A percentile compares a stretch with the other conserved stretches of the same genome.
These are phyloP conservation scores for Asterionellopsis glacialis DNA, from an alignment of 108 stramenopile species.

Conservation along the genomic window DNA sequence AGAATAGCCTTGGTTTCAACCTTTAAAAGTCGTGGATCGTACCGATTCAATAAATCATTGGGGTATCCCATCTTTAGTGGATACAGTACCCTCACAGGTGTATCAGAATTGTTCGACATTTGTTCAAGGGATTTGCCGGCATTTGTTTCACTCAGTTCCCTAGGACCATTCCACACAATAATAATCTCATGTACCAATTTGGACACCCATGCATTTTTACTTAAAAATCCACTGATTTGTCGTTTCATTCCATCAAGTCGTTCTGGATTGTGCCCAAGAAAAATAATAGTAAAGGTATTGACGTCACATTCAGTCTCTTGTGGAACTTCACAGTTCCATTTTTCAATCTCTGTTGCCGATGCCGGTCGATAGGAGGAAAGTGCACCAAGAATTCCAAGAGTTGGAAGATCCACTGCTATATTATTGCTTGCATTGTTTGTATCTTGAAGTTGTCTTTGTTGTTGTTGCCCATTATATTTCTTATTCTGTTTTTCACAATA, in stretches of 20 bases:
- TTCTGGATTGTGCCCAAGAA: conserved; percentile 61
- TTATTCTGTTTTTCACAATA: not conserved
- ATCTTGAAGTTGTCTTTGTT: not conserved
- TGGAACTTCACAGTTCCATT: conserved; percentile 42
- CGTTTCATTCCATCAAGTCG: conserved; percentile 29
- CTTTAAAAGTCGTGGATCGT: conserved; percentile 64
- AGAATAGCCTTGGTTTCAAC: conserved; percentile 76
- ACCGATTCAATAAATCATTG: conserved; percentile 85
- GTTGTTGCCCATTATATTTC: not conserved
- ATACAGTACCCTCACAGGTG: conserved; percentile 72
- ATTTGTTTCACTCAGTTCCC: conserved; percentile 35
- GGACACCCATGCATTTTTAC: conserved; percentile 2
- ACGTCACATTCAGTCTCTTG: conserved; percentile 48
- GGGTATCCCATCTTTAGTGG: conserved; percentile 64
- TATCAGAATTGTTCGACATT: conserved; percentile 20
- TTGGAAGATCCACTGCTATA: conserved; percentile 25
- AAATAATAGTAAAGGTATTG: conserved; percentile 45
- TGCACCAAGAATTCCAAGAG: conserved; percentile 40
- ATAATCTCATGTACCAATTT: conserved; percentile 54
- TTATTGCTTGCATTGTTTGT: conserved; percentile 16
- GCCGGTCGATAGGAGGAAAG: conserved; percentile 9
- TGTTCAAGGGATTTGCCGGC: conserved; percentile 26
- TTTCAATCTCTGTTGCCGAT: conserved; percentile 4
- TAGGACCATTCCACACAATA: conserved; percentile 82
- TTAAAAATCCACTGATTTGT: conserved; percentile 30